Evolutionary conservation across 257 asterid genomes (phyloP).

Genomic region (Avicennia marina): DNA sequence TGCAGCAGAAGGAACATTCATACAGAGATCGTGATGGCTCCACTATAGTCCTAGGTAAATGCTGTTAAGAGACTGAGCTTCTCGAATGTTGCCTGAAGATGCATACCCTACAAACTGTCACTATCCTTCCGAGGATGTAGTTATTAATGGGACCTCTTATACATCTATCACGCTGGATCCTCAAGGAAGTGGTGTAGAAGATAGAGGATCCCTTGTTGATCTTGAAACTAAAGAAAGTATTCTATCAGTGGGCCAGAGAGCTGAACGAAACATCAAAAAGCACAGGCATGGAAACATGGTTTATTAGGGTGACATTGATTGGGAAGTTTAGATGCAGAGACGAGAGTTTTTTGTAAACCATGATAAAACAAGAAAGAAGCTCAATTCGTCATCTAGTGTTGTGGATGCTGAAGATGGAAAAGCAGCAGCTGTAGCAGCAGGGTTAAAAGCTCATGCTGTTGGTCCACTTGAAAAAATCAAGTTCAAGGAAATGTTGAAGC

Average conservation of each 20-base stretch:
- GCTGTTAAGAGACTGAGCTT: constrained; percentile 31
- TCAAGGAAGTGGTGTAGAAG: constrained; percentile 45
- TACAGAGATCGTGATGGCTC: constrained; percentile 26
- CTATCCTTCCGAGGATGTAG: constrained; percentile 51
- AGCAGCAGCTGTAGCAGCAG: constrained; percentile 82
- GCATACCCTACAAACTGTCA: constrained; percentile 30
- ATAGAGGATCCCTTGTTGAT: constrained; percentile 35
- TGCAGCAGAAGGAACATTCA: constrained; percentile 25
- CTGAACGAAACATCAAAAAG: constrained; percentile 58
- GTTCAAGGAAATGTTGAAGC: constrained; percentile 86
- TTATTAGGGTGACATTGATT: constrained; percentile 94
- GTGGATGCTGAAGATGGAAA: constrained; percentile 63
- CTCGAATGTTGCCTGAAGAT: constrained; percentile 34
- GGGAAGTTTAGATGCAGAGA: constrained; percentile 75
- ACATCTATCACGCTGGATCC: constrained; percentile 43
- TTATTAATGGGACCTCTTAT: constrained; percentile 35
- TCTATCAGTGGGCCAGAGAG: constrained; percentile 55
- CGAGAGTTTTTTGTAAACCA: constrained; percentile 60
- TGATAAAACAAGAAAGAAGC: constrained; percentile 54
- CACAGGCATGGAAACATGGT: constrained; percentile 95
- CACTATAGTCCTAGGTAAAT: constrained; percentile 24
- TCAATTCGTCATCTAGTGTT: constrained; percentile 29
- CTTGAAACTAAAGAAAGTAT: constrained; percentile 43
- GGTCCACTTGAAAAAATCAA: constrained; percentile 84
- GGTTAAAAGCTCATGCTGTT: constrained; percentile 82